Evolutionary conservation across 495 filamentous ascomycete genomes (phyloP).

Genomic region (Mycothermus thermophilus): DNA sequence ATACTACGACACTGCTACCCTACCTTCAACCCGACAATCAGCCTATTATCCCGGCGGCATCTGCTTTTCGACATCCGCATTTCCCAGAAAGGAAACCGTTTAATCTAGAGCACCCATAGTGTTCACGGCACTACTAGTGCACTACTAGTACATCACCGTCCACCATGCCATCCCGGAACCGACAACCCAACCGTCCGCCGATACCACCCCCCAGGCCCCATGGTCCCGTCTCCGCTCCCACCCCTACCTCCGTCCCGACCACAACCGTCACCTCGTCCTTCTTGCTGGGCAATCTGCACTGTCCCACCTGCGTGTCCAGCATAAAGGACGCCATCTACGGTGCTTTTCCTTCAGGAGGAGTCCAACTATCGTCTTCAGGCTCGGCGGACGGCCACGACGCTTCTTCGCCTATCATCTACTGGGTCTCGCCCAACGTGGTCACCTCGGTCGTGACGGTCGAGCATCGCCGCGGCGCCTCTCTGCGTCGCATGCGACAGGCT

Average conservation of each 20-base stretch:
- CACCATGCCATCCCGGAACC: slow-evolving; percentile 1
- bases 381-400: slow-evolving; percentile 4
- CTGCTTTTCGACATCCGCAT: slow-evolving; percentile 11
- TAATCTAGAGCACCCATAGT: slow-evolving; percentile 11
- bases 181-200: too few species aligned
- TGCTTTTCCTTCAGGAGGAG: neutral
- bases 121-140: neutral
- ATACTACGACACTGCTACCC: too few species aligned
- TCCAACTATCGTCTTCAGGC: neutral
- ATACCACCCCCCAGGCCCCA: too few species aligned
- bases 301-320: slow-evolving; percentile 44
- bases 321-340: slow-evolving; percentile 35
- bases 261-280: slow-evolving; percentile 32
- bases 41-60: slow-evolving; percentile 14
- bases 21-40: slow-evolving; percentile 13
- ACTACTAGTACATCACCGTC: neutral
- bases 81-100: slow-evolving; percentile 14
- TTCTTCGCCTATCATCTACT: slow-evolving; percentile 26
- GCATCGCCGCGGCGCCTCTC: slow-evolving; percentile 14
- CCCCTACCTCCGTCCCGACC: too few species aligned
- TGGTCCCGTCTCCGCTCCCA: too few species aligned
- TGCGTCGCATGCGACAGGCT: slow-evolving; percentile 24
- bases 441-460: slow-evolving; percentile 39
- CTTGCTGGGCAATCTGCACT: slow-evolving; percentile 45
- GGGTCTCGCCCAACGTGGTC: slow-evolving; percentile 44